Percentiles rank a stretch among this genome's conserved stretches.
phyloP scores from a whole-genome alignment of 2,329 filamentous ascomycete species.

The Cladosporium oxysporum region DNA sequence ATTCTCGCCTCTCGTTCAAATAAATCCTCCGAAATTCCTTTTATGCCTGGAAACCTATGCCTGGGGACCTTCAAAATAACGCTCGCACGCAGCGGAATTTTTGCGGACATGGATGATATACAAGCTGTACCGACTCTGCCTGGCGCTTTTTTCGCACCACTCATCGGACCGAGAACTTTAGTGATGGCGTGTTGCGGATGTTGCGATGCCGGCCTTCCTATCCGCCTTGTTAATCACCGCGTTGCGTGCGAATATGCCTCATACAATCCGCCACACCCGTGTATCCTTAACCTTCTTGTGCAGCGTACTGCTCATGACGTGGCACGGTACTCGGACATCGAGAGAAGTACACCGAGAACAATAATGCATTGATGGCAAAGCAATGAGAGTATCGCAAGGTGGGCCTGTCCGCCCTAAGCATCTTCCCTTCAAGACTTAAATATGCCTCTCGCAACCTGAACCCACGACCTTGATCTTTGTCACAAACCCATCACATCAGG shows the following conservation, averaged over 20 bases:
- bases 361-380: neutral
- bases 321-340: neutral
- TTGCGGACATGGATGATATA: neutral
- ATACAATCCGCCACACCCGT: neutral
- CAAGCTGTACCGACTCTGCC: neutral
- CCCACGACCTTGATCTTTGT: neutral
- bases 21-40: neutral
- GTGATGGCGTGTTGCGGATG: neutral
- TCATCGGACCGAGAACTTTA: neutral
- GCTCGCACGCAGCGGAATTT: neutral
- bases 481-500: neutral
- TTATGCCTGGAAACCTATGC: neutral
- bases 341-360: neutral
- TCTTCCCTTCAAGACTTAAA: neutral
- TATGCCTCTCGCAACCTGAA: neutral
- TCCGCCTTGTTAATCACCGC: neutral
- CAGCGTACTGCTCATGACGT: neutral
- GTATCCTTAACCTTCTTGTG: neutral
- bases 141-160: neutral
- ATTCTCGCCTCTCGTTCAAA: neutral
- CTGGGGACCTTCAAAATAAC: neutral
- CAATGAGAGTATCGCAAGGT: neutral
- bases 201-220: neutral
- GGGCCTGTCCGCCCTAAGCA: neutral
- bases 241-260: neutral